Conservation (phyloP, 805 yeast species). For the Kodamaea leandrae region DNA sequence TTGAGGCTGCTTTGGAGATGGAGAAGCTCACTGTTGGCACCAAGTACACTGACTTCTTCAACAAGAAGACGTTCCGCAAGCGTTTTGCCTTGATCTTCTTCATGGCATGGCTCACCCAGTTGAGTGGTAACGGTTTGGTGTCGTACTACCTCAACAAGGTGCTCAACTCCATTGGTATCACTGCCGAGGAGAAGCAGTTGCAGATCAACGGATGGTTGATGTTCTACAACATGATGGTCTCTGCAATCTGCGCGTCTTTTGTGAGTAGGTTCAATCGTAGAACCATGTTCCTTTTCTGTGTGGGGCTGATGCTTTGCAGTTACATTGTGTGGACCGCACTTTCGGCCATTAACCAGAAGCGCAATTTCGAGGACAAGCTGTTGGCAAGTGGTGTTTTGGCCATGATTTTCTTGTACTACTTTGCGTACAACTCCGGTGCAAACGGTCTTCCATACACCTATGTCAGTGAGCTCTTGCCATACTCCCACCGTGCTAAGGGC, state of each 20-base stretch:
- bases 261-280: constrained; percentile 32
- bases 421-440: constrained; percentile 19
- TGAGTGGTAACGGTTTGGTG: constrained; percentile 52
- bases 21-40: constrained; percentile 34
- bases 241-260: constrained; percentile 20
- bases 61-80: constrained; percentile 38
- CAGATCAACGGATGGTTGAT: constrained; percentile 50
- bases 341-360: constrained; percentile 21
- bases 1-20: constrained; percentile 28
- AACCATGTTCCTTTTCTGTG: constrained; percentile 32
- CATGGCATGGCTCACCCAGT: constrained; percentile 39
- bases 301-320: constrained; percentile 25
- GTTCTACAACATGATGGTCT: constrained; percentile 42
- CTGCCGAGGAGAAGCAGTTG: constrained; percentile 43
- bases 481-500: no score
- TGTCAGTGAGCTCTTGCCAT: constrained; percentile 9
- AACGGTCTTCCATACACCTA: constrained; percentile 8
- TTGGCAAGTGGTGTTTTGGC: constrained; percentile 22
- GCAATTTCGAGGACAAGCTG: constrained; percentile 15
- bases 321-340: constrained; percentile 26
- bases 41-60: constrained; percentile 37
- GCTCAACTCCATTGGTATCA: constrained; percentile 51
- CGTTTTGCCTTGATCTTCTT: constrained; percentile 35
- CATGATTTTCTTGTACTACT: constrained; percentile 24
- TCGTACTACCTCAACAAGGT: constrained; percentile 52